Evolutionary conservation across 441 rosid genomes (phyloP).

Genomic region (Aquilaria agallochum): DNA sequence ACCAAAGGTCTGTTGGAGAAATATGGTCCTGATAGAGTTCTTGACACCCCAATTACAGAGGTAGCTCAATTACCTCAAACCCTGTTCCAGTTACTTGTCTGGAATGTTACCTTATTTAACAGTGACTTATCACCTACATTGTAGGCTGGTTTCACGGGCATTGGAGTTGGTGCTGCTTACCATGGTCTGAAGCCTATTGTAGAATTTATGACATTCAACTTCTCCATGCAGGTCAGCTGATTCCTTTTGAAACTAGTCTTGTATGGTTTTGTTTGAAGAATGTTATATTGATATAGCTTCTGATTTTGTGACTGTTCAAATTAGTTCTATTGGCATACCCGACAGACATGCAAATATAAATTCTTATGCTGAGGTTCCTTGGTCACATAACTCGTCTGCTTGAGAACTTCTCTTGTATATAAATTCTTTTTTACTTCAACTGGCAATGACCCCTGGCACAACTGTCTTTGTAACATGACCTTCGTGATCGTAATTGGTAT

Average conservation of each 20-base stretch:
- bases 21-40: conserved; percentile 85
- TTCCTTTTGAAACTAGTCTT: not conserved
- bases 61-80: conserved; percentile 16
- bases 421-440: too few relatives aligned
- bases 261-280: too few relatives aligned
- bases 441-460: too few relatives aligned
- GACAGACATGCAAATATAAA: too few relatives aligned
- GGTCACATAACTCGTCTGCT: too few relatives aligned
- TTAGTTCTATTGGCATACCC: too few relatives aligned
- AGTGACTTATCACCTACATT: conserved; percentile 7
- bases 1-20: conserved; percentile 75
- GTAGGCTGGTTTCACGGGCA: conserved; percentile 89
- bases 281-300: too few relatives aligned
- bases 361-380: too few relatives aligned
- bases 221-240: conserved; percentile 68
- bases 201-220: conserved; percentile 87
- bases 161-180: conserved; percentile 88
- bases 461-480: too few relatives aligned
- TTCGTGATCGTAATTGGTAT: too few relatives aligned
- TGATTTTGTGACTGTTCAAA: too few relatives aligned
- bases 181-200: conserved; percentile 74
- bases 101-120: conserved; percentile 4
- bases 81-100: not conserved
- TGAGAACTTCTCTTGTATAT: conserved; percentile 3
- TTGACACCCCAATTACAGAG: conserved; percentile 86